Evolutionary conservation across 495 filamentous ascomycete species (phyloP), one percentile per base, ranked within the genome.

Genomic region (Beverwykella pulmonaria): DNA sequence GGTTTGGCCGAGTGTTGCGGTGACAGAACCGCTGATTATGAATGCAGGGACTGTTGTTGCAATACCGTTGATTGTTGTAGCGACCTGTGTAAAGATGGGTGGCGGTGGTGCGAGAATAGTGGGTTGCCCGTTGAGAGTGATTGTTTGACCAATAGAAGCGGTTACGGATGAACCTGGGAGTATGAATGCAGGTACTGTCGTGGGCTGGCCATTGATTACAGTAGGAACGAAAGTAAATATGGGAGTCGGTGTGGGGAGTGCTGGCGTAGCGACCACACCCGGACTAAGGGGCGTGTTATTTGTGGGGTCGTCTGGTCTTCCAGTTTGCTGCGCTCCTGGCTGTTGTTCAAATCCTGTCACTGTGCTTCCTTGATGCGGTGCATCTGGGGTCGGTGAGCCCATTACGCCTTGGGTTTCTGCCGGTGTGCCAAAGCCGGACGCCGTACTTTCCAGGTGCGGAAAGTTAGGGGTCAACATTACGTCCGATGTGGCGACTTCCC

Each of bases 1-100:
- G 26, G 57, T 62, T 62, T 67, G 65, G 44, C 65, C 65, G 19
- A 57, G 10, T 14, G 52, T 61, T 12, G 65, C 58, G 2, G 59
- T 67, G 26, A 15, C 41, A 9, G 49, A 30, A 4, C 44, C 57
- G 39, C 41, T 29, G 41, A 67, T 49, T 5, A 67, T 32, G 23
- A 52, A 67, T 23, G 26, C 50, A 9, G 65, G 36, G 48, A 57
- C 29, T 1, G 27, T n/a, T n/a, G 65, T 61, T 46, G 25, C n/a
- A n/a, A 36, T 19, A 27, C 65, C 65, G 41, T 67, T 50, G 50
- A 67, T 36, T 5, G 25, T 58, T 32, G 65, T 67, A 1, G 58
- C 32, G 25, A 67, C 20, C 2, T 49, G 15, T 14, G 58, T 61
- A 25, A 61, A 67, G 25, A 62, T 22, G 2, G 57, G 14, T 26